Evolutionary conservation across 2,329 filamentous ascomycete genomes (phyloP).

Genomic region (Laburnicola sp.): DNA sequence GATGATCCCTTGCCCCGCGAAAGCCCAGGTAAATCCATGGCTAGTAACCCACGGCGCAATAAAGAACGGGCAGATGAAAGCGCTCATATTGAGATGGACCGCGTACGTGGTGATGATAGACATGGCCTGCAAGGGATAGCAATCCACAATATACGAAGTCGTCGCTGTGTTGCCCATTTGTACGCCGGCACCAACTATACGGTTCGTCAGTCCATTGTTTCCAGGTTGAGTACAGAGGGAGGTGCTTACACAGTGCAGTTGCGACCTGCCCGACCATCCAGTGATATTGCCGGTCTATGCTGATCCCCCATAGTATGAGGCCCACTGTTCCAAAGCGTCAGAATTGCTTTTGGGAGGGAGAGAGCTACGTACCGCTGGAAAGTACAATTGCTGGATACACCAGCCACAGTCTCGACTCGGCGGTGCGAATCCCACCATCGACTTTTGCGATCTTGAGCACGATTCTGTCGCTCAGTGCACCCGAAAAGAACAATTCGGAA

Average conservation of each 20-base stretch:
- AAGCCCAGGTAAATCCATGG: neutral
- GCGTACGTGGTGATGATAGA: slow-evolving; percentile 5
- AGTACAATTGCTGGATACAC: slow-evolving; percentile 2
- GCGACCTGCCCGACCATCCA: slow-evolving; percentile 8
- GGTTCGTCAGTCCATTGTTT: neutral
- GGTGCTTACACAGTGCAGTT: slow-evolving; percentile 5
- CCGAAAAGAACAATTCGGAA: slow-evolving; percentile 4
- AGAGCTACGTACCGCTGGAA: neutral
- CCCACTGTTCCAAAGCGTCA: neutral
- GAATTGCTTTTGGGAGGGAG: neutral
- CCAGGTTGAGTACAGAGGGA: too few species aligned
- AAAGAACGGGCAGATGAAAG: slow-evolving; percentile 6
- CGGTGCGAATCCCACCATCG: slow-evolving; percentile 1
- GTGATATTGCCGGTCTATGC: slow-evolving; percentile 1
- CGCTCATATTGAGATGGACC: slow-evolving; percentile 6
- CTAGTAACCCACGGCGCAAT: slow-evolving; percentile 2
- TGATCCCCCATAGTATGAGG: slow-evolving; percentile 2
- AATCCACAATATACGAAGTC: slow-evolving; percentile 4
- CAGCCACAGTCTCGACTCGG: slow-evolving; percentile 3
- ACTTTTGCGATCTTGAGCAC: slow-evolving; percentile 1
- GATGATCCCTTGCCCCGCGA: slow-evolving; percentile 5
- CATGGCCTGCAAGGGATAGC: slow-evolving; percentile 5
- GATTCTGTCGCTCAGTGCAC: slow-evolving; percentile 2
- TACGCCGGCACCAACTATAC: slow-evolving; percentile 4
- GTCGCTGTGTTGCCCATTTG: slow-evolving; percentile 5